Base-by-base conservation (phyloP, 2,329 filamentous ascomycete species). In the Magnaporthiopsis incrustans region DNA sequence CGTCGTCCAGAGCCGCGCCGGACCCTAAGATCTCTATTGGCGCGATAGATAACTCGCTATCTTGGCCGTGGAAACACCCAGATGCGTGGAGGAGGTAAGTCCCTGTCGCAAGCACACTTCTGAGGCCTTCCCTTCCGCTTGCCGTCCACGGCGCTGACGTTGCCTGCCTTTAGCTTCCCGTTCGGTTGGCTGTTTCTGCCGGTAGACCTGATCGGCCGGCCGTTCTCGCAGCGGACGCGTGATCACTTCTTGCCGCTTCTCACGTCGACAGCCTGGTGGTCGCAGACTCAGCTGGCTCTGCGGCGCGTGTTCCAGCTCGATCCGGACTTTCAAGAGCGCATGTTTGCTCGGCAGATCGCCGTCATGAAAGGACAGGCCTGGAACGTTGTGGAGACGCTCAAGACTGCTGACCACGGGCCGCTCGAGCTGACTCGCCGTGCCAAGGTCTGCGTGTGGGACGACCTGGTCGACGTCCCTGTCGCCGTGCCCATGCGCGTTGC, bases 291-390 rank as follows among this genome's bases (percentile, higher is more conserved):
- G 71, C 80, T 91, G 66, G 90, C 92, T 27, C 80, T 99, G 56
- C 90, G 95, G 63, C 85, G 87, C 67, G 88, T 97, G 59, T 99
- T 99, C 74, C 89, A 91, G 68, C 86, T 96, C 73, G 95, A 99
- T 75, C 87, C 89, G 2, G 95, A 99, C 76, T 99, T 99, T 76
- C 92, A 98, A 74, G 95, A 99, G 78, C 89, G 91, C 76, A 99
- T 99, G 95, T 99, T 97, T 77, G 92, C 92, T n/a, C 88, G 91
- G 69, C 95, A 99, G 73, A 96, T 99, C 67, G 94, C 95, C 1
- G 95, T 99, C 65, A 97, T 99, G 92, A 99, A 99, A 77, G 95
- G 95, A 14, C 95, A 99, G 74, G 95, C 95, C 0, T 99, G 95
- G 92, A 99, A 99, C 73, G 95, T 99, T 0, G 95, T 99, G 5